Base-by-base conservation (phyloP, 345 rosid species). In the Boechera divaricarpa region DNA sequence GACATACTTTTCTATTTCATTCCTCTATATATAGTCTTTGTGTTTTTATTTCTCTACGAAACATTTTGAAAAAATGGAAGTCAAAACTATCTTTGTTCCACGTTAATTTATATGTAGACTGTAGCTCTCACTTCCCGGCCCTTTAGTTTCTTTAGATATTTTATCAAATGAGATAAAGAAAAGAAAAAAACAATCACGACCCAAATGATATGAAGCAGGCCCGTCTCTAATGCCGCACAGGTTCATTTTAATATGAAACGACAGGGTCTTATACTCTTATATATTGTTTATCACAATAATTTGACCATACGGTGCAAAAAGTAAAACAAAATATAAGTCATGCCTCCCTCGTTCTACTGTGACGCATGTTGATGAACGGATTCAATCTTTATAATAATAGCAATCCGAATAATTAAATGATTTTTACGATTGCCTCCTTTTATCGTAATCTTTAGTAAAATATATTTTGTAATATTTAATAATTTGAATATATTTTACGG, bases 301-400 rank as follows among this genome's bases (percentile, higher is more conserved):
- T 29, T 41, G 71, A 64, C 28, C 77, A 35, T 51, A 33, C 49
- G 39, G 72, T 65, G 72, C 66, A 26, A 65, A 21, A 44, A 65
- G 35, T 44, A 33, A 65, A 64, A 45, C 8, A 73, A 63, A 29
- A 64, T 39, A 74, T 42, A 74, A 66, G 39, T 74, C 72, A 74
- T 74, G 78, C 72, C 41, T 66, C 78, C 66, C 72, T 74, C 72
- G 65, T 74, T 65, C 78, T 47, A 56, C 59, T 51, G 66, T 66
- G 78, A 66, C 78, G 72, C 72, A 65, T 13, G 72, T 65, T 45
- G 65, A 65, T 45, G 65, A 64, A 63, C 54, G 21, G 21, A 28
- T 51, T 73, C 77, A 29, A 73, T 28, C 29, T 28, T 2, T 28
- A 28, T 28, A 28, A 28, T 28, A 28, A 2, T 28, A 28, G 2